A percentile compares a stretch with the other conserved stretches of the same genome.
phyloP scores from a whole-genome alignment of 2,329 filamentous ascomycete species.

The Colletotrichum tropicale region DNA sequence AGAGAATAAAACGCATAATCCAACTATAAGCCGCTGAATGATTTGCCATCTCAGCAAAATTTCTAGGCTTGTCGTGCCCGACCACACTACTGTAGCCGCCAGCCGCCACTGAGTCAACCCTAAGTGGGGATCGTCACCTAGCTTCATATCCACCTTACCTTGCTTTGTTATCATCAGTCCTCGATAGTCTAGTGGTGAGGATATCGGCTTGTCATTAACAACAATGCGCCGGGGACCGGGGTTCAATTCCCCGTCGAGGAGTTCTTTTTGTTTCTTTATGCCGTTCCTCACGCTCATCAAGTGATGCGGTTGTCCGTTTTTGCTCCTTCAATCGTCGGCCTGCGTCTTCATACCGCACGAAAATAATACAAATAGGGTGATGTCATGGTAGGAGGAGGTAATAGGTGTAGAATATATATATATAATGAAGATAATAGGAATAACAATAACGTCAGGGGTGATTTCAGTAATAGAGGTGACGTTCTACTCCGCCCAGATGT shows the following conservation, averaged over 20 bases:
- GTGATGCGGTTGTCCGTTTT: too few relatives aligned
- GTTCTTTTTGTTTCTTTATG: neutral
- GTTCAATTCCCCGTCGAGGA: neutral
- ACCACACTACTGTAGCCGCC: neutral
- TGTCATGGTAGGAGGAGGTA: too few relatives aligned
- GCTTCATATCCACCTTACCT: neutral
- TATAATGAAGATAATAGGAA: too few relatives aligned
- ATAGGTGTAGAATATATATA: too few relatives aligned
- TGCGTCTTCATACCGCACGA: too few relatives aligned
- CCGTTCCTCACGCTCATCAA: neutral
- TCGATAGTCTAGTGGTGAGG: slow-evolving; percentile 10
- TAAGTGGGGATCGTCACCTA: neutral
- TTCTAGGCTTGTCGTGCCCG: neutral
- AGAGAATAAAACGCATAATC: neutral
- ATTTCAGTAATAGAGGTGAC: too few relatives aligned
- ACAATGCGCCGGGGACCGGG: neutral
- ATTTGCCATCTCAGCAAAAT: neutral
- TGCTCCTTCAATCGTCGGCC: too few relatives aligned
- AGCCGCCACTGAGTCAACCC: neutral
- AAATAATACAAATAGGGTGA: too few relatives aligned
- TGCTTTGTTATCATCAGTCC: rapidly evolving
- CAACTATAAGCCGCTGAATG: neutral
- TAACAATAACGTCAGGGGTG: too few relatives aligned
- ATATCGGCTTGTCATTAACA: slow-evolving; percentile 4
- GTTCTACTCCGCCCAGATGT: too few relatives aligned